A percentile compares a stretch with the other conserved stretches of the same genome.
phyloP scores from a whole-genome alignment of 1,284 basidiomycete genomes.

The Trametes hirsuta region DNA sequence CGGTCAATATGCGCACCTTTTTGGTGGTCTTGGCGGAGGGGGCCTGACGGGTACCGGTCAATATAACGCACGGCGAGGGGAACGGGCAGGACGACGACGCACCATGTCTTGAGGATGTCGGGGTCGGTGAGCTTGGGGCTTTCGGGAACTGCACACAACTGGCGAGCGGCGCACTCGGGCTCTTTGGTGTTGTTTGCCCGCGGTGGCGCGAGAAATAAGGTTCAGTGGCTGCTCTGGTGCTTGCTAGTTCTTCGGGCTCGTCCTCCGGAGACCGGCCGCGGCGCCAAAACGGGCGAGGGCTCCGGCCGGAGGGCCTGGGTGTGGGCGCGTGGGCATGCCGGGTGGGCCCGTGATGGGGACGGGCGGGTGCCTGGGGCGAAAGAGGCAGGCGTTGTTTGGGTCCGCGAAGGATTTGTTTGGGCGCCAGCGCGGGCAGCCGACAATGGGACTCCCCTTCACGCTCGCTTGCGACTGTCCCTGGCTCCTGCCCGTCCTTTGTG shows the following conservation, averaged over 20 bases:
- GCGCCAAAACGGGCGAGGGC: neutral
- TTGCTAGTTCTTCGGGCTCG: slow-evolving; percentile 40
- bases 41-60: slow-evolving; percentile 29
- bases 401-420: slow-evolving; percentile 3
- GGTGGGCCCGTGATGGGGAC: slow-evolving; percentile 5
- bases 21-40: slow-evolving; percentile 41
- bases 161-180: slow-evolving; percentile 19
- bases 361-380: slow-evolving; percentile 6
- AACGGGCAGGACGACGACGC: slow-evolving; percentile 30
- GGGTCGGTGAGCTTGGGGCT: slow-evolving; percentile 35
- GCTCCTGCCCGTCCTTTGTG: slow-evolving; percentile 16
- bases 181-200: slow-evolving; percentile 35
- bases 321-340: slow-evolving; percentile 17
- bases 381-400: slow-evolving; percentile 28
- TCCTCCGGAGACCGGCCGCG: slow-evolving; percentile 25
- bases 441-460: slow-evolving; percentile 31
- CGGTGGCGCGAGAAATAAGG: slow-evolving; percentile 36
- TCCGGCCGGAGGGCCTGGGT: neutral
- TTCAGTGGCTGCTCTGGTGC: slow-evolving; percentile 37
- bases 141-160: slow-evolving; percentile 13
- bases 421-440: slow-evolving; percentile 8
- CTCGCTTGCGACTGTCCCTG: slow-evolving; percentile 7
- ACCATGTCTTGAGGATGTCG: slow-evolving; percentile 68
- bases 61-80: slow-evolving; percentile 11
- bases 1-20: slow-evolving; percentile 36